phyloP scores from a whole-genome alignment of 1,284 basidiomycete species.

The Cerioporus squamosus region DNA sequence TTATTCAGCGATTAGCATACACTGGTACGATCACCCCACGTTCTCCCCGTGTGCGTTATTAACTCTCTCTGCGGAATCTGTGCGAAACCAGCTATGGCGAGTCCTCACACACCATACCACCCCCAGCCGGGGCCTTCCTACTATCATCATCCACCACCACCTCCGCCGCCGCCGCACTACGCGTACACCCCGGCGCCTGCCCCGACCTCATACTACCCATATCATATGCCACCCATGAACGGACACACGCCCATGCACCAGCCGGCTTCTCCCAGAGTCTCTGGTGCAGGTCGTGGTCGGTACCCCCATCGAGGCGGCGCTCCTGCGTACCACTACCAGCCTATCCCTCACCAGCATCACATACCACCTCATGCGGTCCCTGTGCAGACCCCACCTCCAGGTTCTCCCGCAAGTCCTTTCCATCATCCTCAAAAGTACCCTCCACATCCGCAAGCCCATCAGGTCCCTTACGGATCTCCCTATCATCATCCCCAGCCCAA shows the following conservation, averaged over 20 bases:
- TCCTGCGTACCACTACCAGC: constrained; percentile 30
- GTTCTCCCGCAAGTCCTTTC: constrained; percentile 33
- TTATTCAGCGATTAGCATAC: constrained; percentile 4
- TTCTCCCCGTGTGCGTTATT: background rate
- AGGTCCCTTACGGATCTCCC: constrained; percentile 35
- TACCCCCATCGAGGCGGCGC: constrained; percentile 32
- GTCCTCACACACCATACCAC: constrained; percentile 37
- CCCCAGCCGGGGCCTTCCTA: constrained; percentile 39
- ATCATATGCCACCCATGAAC: constrained; percentile 35
- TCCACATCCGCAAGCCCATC: constrained; percentile 30
- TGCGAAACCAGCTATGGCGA: constrained; percentile 32
- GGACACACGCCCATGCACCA: constrained; percentile 31
- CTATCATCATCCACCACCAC: constrained; percentile 29
- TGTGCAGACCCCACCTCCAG: constrained; percentile 28
- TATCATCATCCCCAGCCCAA: constrained; percentile 34
- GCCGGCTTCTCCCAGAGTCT: constrained; percentile 34
- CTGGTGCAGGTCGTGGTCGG: constrained; percentile 30
- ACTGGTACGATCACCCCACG: constrained; percentile 13
- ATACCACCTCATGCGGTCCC: constrained; percentile 28
- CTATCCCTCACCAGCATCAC: constrained; percentile 26
- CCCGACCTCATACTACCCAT: constrained; percentile 36
- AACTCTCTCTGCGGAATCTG: no score
- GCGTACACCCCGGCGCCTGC: constrained; percentile 28
- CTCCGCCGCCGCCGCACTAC: constrained; percentile 31
- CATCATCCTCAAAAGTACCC: constrained; percentile 36